These are phyloP conservation scores for Paramecium biaurelia DNA, from an alignment of 73 alveolate species.

Conservation along the genomic window DNA sequence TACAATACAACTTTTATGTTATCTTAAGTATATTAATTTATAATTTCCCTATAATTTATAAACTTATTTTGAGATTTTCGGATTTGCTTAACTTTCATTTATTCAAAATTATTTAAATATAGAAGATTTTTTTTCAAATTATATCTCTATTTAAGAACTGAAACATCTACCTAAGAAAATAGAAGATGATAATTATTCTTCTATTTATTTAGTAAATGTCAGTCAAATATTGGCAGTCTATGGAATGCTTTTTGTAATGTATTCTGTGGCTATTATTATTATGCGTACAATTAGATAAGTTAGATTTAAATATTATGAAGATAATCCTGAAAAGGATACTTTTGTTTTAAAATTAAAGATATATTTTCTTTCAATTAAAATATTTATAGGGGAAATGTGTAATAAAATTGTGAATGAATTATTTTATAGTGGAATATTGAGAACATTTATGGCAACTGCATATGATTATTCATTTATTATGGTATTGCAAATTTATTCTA, in stretches of 20 bases:
- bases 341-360: neutral
- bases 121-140: neutral
- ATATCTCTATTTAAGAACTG: neutral
- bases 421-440: neutral
- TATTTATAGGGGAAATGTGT: neutral
- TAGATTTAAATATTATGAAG: neutral
- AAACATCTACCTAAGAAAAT: neutral
- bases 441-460: constrained; percentile 20
- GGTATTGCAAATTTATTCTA: neutral
- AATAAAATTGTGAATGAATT: neutral
- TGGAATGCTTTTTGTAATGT: neutral
- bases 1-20: neutral
- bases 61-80: neutral
- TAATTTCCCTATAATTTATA: constrained; percentile 16
- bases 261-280: neutral
- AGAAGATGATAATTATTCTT: neutral
- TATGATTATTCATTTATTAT: neutral
- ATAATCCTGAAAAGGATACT: neutral
- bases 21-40: neutral
- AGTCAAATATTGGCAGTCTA: neutral
- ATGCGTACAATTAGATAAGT: neutral
- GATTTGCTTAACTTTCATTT: constrained; percentile 11
- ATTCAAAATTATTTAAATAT: neutral
- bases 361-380: neutral
- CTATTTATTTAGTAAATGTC: neutral